phyloP scores from a whole-genome alignment of 2,329 filamentous ascomycete genomes.

The Phialophora verrucosa region DNA sequence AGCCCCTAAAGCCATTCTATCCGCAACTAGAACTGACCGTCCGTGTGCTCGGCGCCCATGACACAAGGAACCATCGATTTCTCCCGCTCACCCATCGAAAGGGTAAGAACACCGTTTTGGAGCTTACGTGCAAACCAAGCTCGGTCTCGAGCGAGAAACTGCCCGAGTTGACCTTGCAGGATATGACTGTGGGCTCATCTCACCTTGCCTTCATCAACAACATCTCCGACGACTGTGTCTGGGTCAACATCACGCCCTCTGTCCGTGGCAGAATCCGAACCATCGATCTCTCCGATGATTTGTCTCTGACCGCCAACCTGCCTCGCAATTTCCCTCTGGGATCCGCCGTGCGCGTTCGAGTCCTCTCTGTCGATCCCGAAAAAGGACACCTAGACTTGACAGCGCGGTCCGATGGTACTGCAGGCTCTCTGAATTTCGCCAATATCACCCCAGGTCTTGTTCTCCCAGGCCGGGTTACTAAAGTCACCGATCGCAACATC shows the following conservation, averaged over 20 bases:
- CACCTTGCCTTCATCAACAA: constrained; percentile 93
- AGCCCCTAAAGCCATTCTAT: constrained; percentile 76
- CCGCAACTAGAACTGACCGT: constrained; percentile 73
- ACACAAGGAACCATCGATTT: constrained; percentile 88
- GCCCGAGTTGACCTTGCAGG: constrained; percentile 71
- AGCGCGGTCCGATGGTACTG: constrained; percentile 66
- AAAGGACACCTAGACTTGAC: constrained; percentile 82
- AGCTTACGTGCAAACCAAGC: constrained; percentile 80
- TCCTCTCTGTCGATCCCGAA: constrained; percentile 73
- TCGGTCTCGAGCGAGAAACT: constrained; percentile 60
- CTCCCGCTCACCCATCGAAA: constrained; percentile 86
- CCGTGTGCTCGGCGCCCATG: constrained; percentile 83
- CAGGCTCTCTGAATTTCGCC: constrained; percentile 69
- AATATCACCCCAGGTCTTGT: constrained; percentile 79
- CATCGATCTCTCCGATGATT: constrained; percentile 85
- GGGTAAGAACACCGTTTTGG: constrained; percentile 78
- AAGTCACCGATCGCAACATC: constrained; percentile 80
- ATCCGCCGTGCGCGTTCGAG: constrained; percentile 81
- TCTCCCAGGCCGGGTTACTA: constrained; percentile 81
- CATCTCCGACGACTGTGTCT: constrained; percentile 75
- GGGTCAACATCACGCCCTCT: constrained; percentile 88
- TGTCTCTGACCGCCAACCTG: constrained; percentile 77
- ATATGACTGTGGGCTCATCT: constrained; percentile 72
- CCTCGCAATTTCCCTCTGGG: constrained; percentile 83
- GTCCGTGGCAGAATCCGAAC: constrained; percentile 82